phyloP scores from a whole-genome alignment of 2,329 filamentous ascomycete species.

The Hypoxylon sp. region DNA sequence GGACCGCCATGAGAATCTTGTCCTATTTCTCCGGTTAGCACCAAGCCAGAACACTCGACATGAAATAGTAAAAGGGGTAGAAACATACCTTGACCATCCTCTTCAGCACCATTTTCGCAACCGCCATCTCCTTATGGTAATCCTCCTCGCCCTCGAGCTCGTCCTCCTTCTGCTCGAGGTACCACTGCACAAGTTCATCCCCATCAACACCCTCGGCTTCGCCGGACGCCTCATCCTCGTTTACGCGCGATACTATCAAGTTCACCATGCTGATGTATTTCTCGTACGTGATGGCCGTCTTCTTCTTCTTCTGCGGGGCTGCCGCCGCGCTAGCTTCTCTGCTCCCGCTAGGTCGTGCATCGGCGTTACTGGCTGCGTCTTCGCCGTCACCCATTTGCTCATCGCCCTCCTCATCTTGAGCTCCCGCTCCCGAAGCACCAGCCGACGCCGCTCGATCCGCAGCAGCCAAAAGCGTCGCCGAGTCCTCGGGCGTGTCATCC shows the following conservation, averaged over 20 bases:
- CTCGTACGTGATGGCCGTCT: constrained; percentile 89
- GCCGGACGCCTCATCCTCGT: constrained; percentile 79
- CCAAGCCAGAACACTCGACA: constrained; percentile 1
- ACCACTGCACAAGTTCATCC: constrained; percentile 87
- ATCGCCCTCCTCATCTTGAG: constrained; percentile 57
- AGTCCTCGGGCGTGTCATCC: constrained; percentile 63
- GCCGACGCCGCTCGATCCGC: constrained; percentile 63
- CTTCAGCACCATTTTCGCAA: constrained; percentile 80
- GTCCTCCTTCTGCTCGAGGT: constrained; percentile 89
- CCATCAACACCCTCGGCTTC: constrained; percentile 87
- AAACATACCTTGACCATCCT: constrained; percentile 90
- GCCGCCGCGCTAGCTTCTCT: constrained; percentile 51
- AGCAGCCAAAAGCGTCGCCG: constrained; percentile 61
- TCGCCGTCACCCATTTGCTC: constrained; percentile 64
- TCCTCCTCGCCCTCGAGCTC: constrained; percentile 86
- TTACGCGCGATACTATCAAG: constrained; percentile 83
- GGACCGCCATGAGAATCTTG: constrained; percentile 87
- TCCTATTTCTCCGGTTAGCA: constrained; percentile 64
- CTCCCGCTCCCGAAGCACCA: constrained; percentile 47
- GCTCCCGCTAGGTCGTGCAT: constrained; percentile 39
- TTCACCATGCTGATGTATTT: constrained; percentile 95
- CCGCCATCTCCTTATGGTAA: constrained; percentile 73
- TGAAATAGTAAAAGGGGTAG: constrained; percentile 7
- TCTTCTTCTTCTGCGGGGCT: constrained; percentile 72
- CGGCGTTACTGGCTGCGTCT: constrained; percentile 57